Evolutionary conservation across 805 yeast genomes (phyloP).

Genomic region (Ogataea pini): DNA sequence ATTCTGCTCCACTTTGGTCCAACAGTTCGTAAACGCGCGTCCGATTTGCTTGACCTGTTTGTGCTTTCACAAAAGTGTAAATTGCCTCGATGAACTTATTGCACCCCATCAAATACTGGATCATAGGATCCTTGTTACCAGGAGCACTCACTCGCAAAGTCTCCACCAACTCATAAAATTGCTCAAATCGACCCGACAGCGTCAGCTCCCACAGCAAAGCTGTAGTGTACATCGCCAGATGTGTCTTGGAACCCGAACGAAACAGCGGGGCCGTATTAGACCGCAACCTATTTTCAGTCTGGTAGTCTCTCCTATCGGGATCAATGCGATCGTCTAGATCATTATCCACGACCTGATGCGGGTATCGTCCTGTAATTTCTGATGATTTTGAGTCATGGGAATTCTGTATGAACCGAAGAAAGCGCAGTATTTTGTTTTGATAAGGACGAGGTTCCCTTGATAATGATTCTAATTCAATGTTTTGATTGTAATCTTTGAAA

Average conservation of each 20-base stretch:
- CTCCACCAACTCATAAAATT: conserved; percentile 38
- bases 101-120: conserved; percentile 37
- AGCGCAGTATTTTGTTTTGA: conserved; percentile 20
- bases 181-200: conserved; percentile 36
- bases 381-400: conserved; percentile 15
- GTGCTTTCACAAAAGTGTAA: conserved; percentile 13
- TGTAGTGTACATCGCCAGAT: conserved; percentile 42
- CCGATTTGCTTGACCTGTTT: conserved; percentile 4
- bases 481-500: not conserved
- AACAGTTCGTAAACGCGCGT: conserved; percentile 6
- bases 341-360: conserved; percentile 23
- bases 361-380: conserved; percentile 18
- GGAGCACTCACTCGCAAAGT: conserved; percentile 45
- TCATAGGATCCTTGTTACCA: conserved; percentile 41
- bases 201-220: conserved; percentile 46
- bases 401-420: conserved; percentile 21
- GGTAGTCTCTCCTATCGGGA: conserved; percentile 13
- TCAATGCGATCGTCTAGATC: conserved; percentile 12
- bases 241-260: conserved; percentile 38
- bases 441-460: conserved; percentile 7
- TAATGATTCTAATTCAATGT: not conserved
- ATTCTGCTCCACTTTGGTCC: conserved; percentile 12
- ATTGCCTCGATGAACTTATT: conserved; percentile 24
- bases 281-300: conserved; percentile 9
- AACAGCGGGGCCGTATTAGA: conserved; percentile 20